A percentile compares a stretch with the other conserved stretches of the same genome.
Evolutionary conservation across 768 basidiomycete genomes (phyloP).

Genomic region (Tylopilus rubrobrunneus): DNA sequence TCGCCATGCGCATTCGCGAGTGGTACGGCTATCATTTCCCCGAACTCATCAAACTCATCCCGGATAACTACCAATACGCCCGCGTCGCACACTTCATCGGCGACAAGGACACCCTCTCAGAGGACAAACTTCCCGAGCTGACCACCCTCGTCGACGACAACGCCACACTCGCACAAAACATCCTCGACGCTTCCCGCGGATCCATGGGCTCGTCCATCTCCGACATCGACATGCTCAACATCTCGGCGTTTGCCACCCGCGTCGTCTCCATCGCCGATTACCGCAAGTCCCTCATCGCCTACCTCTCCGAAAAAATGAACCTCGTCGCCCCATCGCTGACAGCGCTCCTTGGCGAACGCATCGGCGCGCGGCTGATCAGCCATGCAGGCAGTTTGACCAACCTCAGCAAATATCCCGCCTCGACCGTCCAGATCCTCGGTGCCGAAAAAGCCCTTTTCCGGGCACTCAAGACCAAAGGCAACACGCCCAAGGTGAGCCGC

Average conservation of each 20-base stretch:
- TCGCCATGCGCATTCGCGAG: constrained; percentile 96
- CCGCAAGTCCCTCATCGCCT: constrained; percentile 83
- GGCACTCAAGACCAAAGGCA: constrained; percentile 97
- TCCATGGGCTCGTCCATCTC: constrained; percentile 92
- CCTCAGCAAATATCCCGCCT: constrained; percentile 96
- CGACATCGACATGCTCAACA: constrained; percentile 95
- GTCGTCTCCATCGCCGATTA: constrained; percentile 93
- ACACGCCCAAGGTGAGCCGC: constrained; percentile 81
- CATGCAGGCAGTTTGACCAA: constrained; percentile 97
- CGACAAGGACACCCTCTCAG: constrained; percentile 76
- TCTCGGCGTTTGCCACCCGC: constrained; percentile 83
- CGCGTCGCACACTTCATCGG: constrained; percentile 80
- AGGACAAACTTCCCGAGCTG: constrained; percentile 78
- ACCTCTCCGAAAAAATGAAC: constrained; percentile 97
- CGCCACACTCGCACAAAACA: constrained; percentile 81
- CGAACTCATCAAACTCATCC: constrained; percentile 87
- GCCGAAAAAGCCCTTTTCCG: constrained; percentile 98
- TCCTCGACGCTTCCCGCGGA: constrained; percentile 89
- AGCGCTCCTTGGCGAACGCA: constrained; percentile 86
- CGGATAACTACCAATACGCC: constrained; percentile 96
- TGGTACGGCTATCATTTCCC: constrained; percentile 99
- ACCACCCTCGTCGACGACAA: constrained; percentile 81
- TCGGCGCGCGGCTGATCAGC: constrained; percentile 88
- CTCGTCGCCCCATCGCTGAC: constrained; percentile 91
- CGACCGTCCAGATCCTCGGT: constrained; percentile 96